phyloP scores from a whole-genome alignment of 2,329 filamentous ascomycete species.

The Hypomyces perniciosus region DNA sequence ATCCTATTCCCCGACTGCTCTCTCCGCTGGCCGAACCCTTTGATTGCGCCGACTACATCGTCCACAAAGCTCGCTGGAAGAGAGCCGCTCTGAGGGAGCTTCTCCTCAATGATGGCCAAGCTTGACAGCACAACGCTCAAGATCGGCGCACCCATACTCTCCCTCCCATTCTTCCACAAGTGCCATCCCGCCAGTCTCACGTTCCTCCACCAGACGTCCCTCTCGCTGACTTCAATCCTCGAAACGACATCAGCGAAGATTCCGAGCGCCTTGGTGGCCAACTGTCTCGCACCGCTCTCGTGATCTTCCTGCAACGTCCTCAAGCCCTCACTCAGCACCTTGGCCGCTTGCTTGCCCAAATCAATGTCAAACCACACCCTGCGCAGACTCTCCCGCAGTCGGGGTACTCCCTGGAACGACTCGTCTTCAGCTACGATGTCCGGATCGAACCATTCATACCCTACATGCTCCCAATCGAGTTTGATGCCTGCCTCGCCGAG shows the following conservation, averaged over 20 bases:
- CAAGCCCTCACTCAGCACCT: constrained; percentile 41
- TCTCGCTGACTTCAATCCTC: constrained; percentile 22
- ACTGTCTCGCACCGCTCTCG: constrained; percentile 51
- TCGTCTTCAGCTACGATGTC: constrained; percentile 40
- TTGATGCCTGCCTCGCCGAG: constrained; percentile 41
- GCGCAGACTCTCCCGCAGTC: constrained; percentile 50
- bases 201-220: constrained; percentile 48
- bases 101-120: constrained; percentile 35
- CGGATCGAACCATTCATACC: constrained; percentile 52
- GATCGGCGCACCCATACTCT: constrained; percentile 59
- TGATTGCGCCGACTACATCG: constrained; percentile 17
- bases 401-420: constrained; percentile 48
- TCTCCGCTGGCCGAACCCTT: constrained; percentile 16
- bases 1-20: constrained; percentile 27
- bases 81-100: neutral
- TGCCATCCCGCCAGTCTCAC: constrained; percentile 56
- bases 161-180: constrained; percentile 58
- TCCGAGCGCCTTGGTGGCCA: constrained; percentile 48
- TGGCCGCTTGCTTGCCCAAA: constrained; percentile 39
- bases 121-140: constrained; percentile 42
- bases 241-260: constrained; percentile 42
- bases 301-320: constrained; percentile 48
- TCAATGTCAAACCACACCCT: constrained; percentile 55
- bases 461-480: constrained; percentile 58
- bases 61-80: constrained; percentile 12